A percentile compares a stretch with the other conserved stretches of the same genome.
Conservation (phyloP, 192 early-diverging fungal genomes). For the Helicostylum pulchrum region DNA sequence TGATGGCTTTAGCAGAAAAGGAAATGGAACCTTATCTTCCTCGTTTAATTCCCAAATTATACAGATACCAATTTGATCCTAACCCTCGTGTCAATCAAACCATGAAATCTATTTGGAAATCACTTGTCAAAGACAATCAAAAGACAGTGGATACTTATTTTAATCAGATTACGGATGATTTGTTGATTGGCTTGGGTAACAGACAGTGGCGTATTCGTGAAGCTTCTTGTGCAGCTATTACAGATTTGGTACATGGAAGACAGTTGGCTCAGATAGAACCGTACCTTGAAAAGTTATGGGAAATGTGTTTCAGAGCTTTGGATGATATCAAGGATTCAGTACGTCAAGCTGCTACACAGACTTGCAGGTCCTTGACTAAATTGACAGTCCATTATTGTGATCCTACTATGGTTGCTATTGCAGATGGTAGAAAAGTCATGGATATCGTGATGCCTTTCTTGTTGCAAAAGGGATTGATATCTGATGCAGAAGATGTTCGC, state of each 20-base stretch:
- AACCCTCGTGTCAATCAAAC: slow-evolving; percentile 80
- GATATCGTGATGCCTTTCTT: slow-evolving; percentile 87
- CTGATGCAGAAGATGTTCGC: slow-evolving; percentile 83
- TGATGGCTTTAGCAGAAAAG: slow-evolving; percentile 74
- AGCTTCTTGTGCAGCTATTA: slow-evolving; percentile 70
- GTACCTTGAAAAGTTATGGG: slow-evolving; percentile 81
- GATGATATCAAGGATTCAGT: slow-evolving; percentile 97
- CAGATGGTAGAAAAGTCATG: slow-evolving; percentile 69
- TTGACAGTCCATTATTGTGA: slow-evolving; percentile 87
- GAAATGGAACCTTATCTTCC: slow-evolving; percentile 79
- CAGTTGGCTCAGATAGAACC: slow-evolving; percentile 67
- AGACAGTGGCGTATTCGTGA: slow-evolving; percentile 87
- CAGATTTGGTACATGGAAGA: slow-evolving; percentile 68
- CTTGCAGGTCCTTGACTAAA: slow-evolving; percentile 75
- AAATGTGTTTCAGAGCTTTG: slow-evolving; percentile 83
- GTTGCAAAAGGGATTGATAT: slow-evolving; percentile 68
- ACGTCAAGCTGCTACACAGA: slow-evolving; percentile 72
- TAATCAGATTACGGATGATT: slow-evolving; percentile 77
- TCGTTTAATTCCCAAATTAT: slow-evolving; percentile 78
- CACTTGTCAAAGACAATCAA: slow-evolving; percentile 64
- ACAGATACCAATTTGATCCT: slow-evolving; percentile 89
- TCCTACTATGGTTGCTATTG: slow-evolving; percentile 52
- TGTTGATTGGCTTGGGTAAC: slow-evolving; percentile 73
- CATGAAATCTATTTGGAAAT: slow-evolving; percentile 90
- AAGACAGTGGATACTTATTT: slow-evolving; percentile 74